phyloP scores from a whole-genome alignment of 108 stramenopile species.

The Discostella pseudostelligera region DNA sequence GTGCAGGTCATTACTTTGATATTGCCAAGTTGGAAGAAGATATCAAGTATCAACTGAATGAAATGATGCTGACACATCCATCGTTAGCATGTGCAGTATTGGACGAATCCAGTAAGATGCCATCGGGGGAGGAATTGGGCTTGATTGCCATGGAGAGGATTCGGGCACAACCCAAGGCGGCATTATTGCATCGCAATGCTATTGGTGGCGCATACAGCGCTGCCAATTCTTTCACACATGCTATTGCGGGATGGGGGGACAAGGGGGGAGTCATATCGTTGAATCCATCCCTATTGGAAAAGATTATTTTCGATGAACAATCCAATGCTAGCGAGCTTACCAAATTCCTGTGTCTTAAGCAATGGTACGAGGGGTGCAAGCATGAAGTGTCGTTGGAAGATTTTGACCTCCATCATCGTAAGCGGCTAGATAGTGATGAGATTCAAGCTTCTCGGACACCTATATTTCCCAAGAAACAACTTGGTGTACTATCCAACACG shows the following conservation, averaged over 20 bases:
- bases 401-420: conserved; percentile 7
- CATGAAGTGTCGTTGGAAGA: conserved; percentile 22
- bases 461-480: background rate
- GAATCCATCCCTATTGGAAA: conserved; percentile 36
- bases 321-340: conserved; percentile 40
- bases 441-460: conserved; percentile 8
- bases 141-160: conserved; percentile 30
- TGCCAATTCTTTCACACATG: too few relatives aligned
- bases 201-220: background rate
- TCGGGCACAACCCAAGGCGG: conserved; percentile 32
- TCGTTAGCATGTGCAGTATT: conserved; percentile 47
- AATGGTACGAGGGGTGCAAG: conserved; percentile 34
- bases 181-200: conserved; percentile 23
- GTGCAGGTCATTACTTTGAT: conserved; percentile 44
- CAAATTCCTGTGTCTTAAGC: conserved; percentile 35
- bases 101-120: conserved; percentile 41
- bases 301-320: conserved; percentile 38
- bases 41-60: conserved; percentile 17
- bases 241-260: conserved; percentile 1
- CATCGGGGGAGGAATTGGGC: conserved; percentile 33
- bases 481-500: background rate
- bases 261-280: conserved; percentile 29
- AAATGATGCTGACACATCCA: conserved; percentile 33
- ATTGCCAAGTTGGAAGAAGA: conserved; percentile 41
- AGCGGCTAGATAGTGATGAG: conserved; percentile 13